Percentiles rank a stretch among this genome's conserved stretches.
These are phyloP conservation scores for Vanderwaltozyma tropicalis DNA, from an alignment of 805 yeast species.

Conservation along the genomic window DNA sequence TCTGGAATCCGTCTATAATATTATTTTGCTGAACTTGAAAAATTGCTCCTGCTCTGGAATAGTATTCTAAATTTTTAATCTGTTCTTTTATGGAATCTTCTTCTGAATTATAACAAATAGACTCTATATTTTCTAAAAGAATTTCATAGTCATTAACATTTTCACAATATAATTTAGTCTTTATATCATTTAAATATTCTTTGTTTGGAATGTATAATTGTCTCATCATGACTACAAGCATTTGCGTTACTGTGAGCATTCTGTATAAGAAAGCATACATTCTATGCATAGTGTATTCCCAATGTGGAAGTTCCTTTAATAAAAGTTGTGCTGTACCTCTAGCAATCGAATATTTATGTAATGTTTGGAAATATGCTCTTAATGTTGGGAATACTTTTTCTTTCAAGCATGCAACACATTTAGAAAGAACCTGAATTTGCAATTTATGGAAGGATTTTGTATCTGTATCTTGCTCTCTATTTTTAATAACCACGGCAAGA, in stretches of 20 bases:
- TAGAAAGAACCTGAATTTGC: conserved; percentile 21
- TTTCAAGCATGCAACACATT: conserved; percentile 18
- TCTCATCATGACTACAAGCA: conserved; percentile 14
- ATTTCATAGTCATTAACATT: conserved; percentile 20
- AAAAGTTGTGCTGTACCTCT: conserved; percentile 8
- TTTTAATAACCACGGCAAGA: conserved; percentile 27
- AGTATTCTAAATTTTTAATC: conserved; percentile 5
- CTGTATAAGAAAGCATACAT: conserved; percentile 30
- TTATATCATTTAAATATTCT: conserved; percentile 8
- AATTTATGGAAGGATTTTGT: conserved; percentile 19
- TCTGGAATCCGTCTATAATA: conserved; percentile 12
- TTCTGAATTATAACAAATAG: conserved; percentile 5
- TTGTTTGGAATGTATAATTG: conserved; percentile 23
- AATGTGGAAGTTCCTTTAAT: conserved; percentile 27
- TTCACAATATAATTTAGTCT: conserved; percentile 12
- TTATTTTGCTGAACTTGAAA: conserved; percentile 13
- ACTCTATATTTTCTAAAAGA: conserved; percentile 12
- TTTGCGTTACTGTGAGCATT: conserved; percentile 9
- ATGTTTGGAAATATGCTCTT: conserved; percentile 16
- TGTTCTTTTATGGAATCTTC: conserved; percentile 4
- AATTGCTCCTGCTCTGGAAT: conserved; percentile 4
- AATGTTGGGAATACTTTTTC: conserved; percentile 18
- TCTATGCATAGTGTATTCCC: conserved; percentile 37
- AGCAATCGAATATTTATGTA: conserved; percentile 17
- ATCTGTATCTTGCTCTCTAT: conserved; percentile 19